Conservation (phyloP, 148 eudicot species). For the Oxyria digyna region DNA sequence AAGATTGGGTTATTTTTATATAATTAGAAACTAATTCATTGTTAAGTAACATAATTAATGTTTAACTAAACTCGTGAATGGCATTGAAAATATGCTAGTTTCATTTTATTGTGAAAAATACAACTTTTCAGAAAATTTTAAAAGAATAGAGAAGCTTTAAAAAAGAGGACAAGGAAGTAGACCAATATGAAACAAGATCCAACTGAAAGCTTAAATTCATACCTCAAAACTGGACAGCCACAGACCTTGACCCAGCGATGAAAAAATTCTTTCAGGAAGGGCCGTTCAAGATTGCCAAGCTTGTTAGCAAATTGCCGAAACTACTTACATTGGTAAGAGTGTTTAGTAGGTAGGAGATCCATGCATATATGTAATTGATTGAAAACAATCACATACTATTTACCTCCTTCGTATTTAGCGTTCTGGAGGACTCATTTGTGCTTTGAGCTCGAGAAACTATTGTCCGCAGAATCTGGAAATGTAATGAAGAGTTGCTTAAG, state of each 20-base stretch:
- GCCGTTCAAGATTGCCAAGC: constrained; percentile 95
- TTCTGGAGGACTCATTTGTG: constrained; percentile 46
- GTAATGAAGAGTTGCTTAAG: not conserved
- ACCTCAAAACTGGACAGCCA: constrained; percentile 93
- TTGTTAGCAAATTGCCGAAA: constrained; percentile 93
- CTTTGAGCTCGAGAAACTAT: constrained; percentile 69
- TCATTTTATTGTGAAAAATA: not conserved
- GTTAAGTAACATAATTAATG: too few species aligned
- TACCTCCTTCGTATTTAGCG: constrained; percentile 95
- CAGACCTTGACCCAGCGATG: constrained; percentile 95
- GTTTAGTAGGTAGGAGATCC: not conserved
- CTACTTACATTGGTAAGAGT: constrained; percentile 21
- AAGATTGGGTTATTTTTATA: too few species aligned
- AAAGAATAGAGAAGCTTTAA: not conserved
- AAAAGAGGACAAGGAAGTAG: not conserved
- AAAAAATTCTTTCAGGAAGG: constrained; percentile 90
- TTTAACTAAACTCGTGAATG: too few species aligned
- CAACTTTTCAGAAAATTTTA: not conserved
- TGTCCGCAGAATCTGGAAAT: constrained; percentile 58
- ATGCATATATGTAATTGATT: not conserved
- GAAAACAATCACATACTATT: not conserved
- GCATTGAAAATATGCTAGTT: too few species aligned
- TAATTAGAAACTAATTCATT: too few species aligned
- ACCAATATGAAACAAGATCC: constrained; percentile 2
- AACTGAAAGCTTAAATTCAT: constrained; percentile 11